Conservation (phyloP, 2,329 filamentous ascomycete species). For the Pyricularia sp. region DNA sequence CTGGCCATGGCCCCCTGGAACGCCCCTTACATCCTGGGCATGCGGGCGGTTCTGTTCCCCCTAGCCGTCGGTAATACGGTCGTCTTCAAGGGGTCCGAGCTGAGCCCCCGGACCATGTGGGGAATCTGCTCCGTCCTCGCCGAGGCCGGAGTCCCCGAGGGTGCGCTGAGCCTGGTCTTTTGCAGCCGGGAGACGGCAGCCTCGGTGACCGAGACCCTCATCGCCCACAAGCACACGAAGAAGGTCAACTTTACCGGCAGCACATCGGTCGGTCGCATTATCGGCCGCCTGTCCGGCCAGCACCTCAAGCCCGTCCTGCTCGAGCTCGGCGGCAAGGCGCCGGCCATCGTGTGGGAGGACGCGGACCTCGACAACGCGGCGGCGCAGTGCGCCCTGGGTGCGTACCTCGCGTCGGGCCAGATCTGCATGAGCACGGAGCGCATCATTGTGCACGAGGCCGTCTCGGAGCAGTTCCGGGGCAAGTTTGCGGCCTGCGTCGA, state of each 20-base stretch:
- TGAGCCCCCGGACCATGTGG: constrained; percentile 55
- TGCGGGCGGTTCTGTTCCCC: constrained; percentile 48
- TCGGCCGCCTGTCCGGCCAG: constrained; percentile 60
- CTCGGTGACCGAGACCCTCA: constrained; percentile 55
- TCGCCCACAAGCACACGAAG: constrained; percentile 56
- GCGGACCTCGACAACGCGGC: constrained; percentile 68
- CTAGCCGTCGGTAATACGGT: constrained; percentile 72
- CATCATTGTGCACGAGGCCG: constrained; percentile 46
- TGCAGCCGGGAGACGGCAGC: constrained; percentile 56
- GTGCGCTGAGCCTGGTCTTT: constrained; percentile 66
- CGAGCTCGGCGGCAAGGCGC: constrained; percentile 77
- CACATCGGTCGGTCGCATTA: constrained; percentile 63
- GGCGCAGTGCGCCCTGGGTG: constrained; percentile 54
- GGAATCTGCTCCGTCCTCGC: constrained; percentile 54
- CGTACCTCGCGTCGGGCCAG: constrained; percentile 68
- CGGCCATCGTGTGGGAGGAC: constrained; percentile 70
- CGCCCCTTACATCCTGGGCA: constrained; percentile 44
- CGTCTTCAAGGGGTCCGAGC: constrained; percentile 63
- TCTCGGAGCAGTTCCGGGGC: constrained; percentile 36
- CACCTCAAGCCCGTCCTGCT: constrained; percentile 71
- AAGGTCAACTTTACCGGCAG: constrained; percentile 86
- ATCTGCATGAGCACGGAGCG: constrained; percentile 82
- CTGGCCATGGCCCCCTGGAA: constrained; percentile 77
- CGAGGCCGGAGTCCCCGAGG: constrained; percentile 67
- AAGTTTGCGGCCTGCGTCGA: constrained; percentile 29